These are phyloP conservation scores for Rutidosis leptorrhynchoides DNA, from an alignment of 129 eudicot species.

Conservation along the genomic window DNA sequence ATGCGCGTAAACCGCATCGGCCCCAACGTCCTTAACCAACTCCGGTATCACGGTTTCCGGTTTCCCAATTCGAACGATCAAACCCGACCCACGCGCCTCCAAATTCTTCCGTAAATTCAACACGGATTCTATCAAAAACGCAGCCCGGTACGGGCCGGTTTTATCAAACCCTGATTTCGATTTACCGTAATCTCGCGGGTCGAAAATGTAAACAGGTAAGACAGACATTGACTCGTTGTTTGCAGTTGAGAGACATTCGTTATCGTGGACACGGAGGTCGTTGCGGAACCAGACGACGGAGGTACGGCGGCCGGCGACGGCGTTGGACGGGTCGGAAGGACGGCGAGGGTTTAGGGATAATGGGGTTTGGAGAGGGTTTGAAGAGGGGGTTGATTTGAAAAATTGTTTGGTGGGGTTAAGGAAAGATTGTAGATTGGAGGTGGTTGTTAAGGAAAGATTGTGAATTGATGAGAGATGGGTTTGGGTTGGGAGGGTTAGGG, in stretches of 20 bases:
- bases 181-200: conserved; percentile 85
- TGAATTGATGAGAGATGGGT: conserved; percentile 33
- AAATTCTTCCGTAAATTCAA: conserved; percentile 58
- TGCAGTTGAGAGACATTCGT: conserved; percentile 66
- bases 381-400: conserved; percentile 54
- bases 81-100: conserved; percentile 73
- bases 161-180: conserved; percentile 83
- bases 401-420: conserved; percentile 33
- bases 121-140: conserved; percentile 66
- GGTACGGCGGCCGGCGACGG: conserved; percentile 58
- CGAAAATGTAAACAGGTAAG: conserved; percentile 78
- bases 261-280: conserved; percentile 82
- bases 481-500: conserved; percentile 27
- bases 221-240: conserved; percentile 71
- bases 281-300: conserved; percentile 86
- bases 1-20: conserved; percentile 75
- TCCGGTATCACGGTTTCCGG: conserved; percentile 74
- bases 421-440: conserved; percentile 6
- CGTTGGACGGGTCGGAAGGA: conserved; percentile 67
- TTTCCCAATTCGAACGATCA: conserved; percentile 66
- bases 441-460: conserved; percentile 39
- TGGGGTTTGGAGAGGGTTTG: conserved; percentile 66
- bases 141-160: conserved; percentile 83
- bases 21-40: conserved; percentile 75
- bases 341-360: conserved; percentile 66